Base-by-base conservation (phyloP, 495 filamentous ascomycete genomes). In the Penicillium lividum region DNA sequence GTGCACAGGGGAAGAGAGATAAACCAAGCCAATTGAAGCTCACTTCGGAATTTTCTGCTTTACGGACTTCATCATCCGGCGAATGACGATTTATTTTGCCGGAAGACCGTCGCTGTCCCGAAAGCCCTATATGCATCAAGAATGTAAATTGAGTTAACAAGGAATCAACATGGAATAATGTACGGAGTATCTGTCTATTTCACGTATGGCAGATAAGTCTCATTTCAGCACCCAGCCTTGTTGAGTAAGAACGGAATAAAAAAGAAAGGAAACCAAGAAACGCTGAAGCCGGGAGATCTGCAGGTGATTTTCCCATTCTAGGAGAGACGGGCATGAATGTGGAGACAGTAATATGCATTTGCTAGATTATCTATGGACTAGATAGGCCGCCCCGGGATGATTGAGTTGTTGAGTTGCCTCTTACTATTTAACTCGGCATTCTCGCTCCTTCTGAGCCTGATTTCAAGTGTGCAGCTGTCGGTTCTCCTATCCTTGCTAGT, bases 21-120 rank as follows among this genome's bases (percentile, higher is more conserved):
- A 59, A 49, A n/a, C 16, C 50, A 53, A 16, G 10, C 57, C 51
- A 53, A 54, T 59, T 29, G 51, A 28, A 54, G 22, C 10, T 30
- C 44, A 31, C 5, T n/a, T 13, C 27, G 9, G 15, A 9, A 47
- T 4, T 29, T 33, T 22, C 38, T 8, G 38, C 13, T 52, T 27
- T 46, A 48, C 40, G 47, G 51, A 15, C 9, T 45, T 56, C 53
- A 49, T 49, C 28, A 29, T 47, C 25, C 22, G 25, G 7, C 44
- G 3, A 31, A 49, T 16, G 27, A 34, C 25, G 15, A 25, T 36
- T 6, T 6, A 52, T 25, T 7, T 40, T 25, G 11, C 50, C 58
- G 62, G 58, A 64, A 58, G 51, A 54, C 55, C 62, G 62, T 54
- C 62, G 61, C 61, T 47, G 25, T 18, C 46, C 61, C 61, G 61